phyloP scores from a whole-genome alignment of 2,329 filamentous ascomycete species.

The Colletotrichum graminicola region DNA sequence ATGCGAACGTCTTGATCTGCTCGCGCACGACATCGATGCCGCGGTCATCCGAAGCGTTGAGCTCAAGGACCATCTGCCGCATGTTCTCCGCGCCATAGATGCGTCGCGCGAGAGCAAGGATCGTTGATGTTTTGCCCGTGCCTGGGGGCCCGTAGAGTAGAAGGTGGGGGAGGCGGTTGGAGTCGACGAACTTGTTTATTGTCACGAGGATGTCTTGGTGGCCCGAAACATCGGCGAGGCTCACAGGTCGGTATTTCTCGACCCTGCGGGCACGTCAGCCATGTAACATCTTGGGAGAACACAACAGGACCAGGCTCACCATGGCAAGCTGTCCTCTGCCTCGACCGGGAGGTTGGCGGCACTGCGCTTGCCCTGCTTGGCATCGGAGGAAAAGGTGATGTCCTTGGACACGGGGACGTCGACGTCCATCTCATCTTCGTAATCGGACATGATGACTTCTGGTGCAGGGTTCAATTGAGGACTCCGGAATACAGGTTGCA shows the following conservation, averaged over 20 bases:
- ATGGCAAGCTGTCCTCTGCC: conserved; percentile 93
- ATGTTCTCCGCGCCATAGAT: conserved; percentile 95
- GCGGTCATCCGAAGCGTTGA: conserved; percentile 96
- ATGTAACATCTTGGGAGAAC: background rate
- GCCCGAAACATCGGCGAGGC: conserved; percentile 91
- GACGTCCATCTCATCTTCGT: conserved; percentile 72
- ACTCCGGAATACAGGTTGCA: background rate
- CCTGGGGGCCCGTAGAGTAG: conserved; percentile 96
- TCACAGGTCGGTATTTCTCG: conserved; percentile 94
- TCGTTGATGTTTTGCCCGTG: conserved; percentile 97
- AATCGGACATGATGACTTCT: conserved; percentile 64
- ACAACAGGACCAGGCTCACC: conserved; percentile 63
- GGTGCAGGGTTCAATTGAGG: background rate
- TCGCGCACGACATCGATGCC: conserved; percentile 98
- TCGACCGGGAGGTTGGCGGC: conserved; percentile 94
- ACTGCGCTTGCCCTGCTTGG: conserved; percentile 89
- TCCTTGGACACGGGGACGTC: conserved; percentile 64
- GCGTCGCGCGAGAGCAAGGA: conserved; percentile 89
- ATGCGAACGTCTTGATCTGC: conserved; percentile 99
- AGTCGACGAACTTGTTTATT: conserved; percentile 97
- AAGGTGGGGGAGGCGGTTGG: conserved; percentile 93
- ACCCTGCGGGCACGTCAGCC: conserved; percentile 69
- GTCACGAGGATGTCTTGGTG: conserved; percentile 98
- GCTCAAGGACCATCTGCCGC: conserved; percentile 97
- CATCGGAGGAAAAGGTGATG: conserved; percentile 78